These are phyloP conservation scores for Beta vulgaris DNA, from an alignment of 148 eudicot genomes.

Conservation along the genomic window DNA sequence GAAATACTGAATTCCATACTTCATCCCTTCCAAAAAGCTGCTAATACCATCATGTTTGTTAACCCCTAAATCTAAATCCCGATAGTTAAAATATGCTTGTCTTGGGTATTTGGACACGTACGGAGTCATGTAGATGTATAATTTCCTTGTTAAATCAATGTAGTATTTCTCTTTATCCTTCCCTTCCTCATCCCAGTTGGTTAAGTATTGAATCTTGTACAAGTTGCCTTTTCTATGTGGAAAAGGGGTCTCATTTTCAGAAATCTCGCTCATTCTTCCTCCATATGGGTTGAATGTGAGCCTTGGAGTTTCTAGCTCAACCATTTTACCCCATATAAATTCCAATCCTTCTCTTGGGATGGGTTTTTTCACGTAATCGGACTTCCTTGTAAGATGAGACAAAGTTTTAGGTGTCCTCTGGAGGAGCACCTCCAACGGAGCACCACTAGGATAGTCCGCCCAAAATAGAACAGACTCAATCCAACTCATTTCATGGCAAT, in stretches of 20 bases:
- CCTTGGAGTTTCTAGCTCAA: slow-evolving; percentile 6
- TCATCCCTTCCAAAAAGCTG: slow-evolving; percentile 16
- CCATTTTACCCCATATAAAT: slow-evolving; percentile 12
- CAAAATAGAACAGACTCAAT: slow-evolving; percentile 18
- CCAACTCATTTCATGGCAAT: slow-evolving; percentile 18
- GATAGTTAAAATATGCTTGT: slow-evolving; percentile 16
- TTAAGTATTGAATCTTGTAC: slow-evolving; percentile 16
- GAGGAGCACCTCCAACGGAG: slow-evolving; percentile 13
- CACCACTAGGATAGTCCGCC: background rate
- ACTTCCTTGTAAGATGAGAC: slow-evolving; percentile 11
- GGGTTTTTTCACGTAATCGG: slow-evolving; percentile 17
- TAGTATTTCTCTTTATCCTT: slow-evolving; percentile 12
- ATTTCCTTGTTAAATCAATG: slow-evolving; percentile 8
- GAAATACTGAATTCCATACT: slow-evolving; percentile 22
- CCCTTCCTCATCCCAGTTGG: slow-evolving; percentile 21
- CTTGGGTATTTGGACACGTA: slow-evolving; percentile 22
- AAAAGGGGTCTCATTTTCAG: background rate
- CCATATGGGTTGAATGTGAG: slow-evolving; percentile 18
- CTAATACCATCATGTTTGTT: slow-evolving; percentile 3
- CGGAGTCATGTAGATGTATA: slow-evolving; percentile 18
- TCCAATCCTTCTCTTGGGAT: slow-evolving; percentile 11
- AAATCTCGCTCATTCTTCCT: slow-evolving; percentile 16
- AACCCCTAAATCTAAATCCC: slow-evolving; percentile 20
- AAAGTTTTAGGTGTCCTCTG: slow-evolving; percentile 1
- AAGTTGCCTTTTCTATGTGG: slow-evolving; percentile 21